Evolutionary conservation across 2,329 filamentous ascomycete genomes (phyloP), one percentile per base, ranked within the genome.

Genomic region (Scedosporium apiospermum): DNA sequence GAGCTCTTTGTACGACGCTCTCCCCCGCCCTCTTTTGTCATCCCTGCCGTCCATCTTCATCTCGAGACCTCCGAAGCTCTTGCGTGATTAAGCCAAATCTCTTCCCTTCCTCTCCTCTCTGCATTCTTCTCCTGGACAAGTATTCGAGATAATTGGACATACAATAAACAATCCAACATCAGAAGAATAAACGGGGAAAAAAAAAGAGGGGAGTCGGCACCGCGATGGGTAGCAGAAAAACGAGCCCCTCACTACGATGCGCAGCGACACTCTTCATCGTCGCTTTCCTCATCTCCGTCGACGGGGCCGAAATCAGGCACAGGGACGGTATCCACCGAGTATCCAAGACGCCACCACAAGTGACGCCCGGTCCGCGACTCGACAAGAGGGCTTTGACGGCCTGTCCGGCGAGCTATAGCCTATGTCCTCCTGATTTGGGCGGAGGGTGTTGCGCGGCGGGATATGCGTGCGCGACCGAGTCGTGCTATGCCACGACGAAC

Each of bases 381-480:
- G 55, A 16, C 10, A 14, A 27, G 44, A 57, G 61, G 21, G 58
- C 12, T 6, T 55, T n/a, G 3, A 58, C 61, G n/a, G 42, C 30
- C n/a, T 63, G 61, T 46, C 55, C 61, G 21, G 41, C 61, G 18
- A 59, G 55, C 10, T 63, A 58, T 23, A 58, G 42, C 9, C 65
- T 71, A 12, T 81, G 78, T 58, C 70, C 77, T 4, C 67, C 70
- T 3, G 74, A 74, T 9, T 62, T 78, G n/a, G 68, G 70, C 21
- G 80, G 80, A 41, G 77, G 76, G 41, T 82, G 80, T 63, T 82
- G 80, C 63, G 80, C 80, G 1, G 69, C 75, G 4, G 69, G 74
- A 46, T 84, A 82, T 66, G 71, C 72, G 3, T 85, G 82, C 69
- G 79, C 72, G 2, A 73, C 71, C 55, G 72, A 77, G 41, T 78